A percentile compares a stretch with the other conserved stretches of the same genome.
phyloP scores from a whole-genome alignment of 768 basidiomycete species.

The Pisolithus marmoratus region DNA sequence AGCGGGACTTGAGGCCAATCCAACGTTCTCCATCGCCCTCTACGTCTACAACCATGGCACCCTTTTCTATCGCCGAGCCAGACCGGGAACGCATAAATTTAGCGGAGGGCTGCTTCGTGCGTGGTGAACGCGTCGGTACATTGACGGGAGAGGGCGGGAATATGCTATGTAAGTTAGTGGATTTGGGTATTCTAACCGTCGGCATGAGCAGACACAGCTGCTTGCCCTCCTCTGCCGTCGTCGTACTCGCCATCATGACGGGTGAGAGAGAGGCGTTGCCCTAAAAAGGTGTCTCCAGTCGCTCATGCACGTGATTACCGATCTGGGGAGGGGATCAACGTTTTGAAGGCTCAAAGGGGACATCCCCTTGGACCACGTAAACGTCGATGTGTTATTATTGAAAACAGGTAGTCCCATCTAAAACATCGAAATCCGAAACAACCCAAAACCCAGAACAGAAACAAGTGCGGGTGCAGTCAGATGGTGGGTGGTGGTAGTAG shows the following conservation, averaged over 20 bases:
- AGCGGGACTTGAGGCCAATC: conserved; percentile 41
- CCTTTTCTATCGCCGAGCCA: conserved; percentile 18
- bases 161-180: not conserved
- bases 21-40: conserved; percentile 32
- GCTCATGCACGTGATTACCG: not conserved
- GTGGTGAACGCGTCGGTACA: conserved; percentile 19
- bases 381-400: too few species aligned
- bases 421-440: too few species aligned
- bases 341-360: too few species aligned
- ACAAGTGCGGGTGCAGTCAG: too few species aligned
- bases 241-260: conserved; percentile 19
- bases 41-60: conserved; percentile 4
- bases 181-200: conserved; percentile 24
- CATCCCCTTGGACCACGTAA: too few species aligned
- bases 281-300: not conserved
- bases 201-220: conserved; percentile 27
- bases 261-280: not conserved
- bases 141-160: conserved; percentile 8
- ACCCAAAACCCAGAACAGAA: too few species aligned
- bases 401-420: too few species aligned
- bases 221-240: conserved; percentile 3
- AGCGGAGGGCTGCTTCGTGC: conserved; percentile 17
- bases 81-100: conserved; percentile 29
- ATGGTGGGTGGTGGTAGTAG: too few species aligned
- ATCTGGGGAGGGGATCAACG: not conserved